Evolutionary conservation across 345 rosid species (phyloP).

Genomic region (Carallia brachiata): DNA sequence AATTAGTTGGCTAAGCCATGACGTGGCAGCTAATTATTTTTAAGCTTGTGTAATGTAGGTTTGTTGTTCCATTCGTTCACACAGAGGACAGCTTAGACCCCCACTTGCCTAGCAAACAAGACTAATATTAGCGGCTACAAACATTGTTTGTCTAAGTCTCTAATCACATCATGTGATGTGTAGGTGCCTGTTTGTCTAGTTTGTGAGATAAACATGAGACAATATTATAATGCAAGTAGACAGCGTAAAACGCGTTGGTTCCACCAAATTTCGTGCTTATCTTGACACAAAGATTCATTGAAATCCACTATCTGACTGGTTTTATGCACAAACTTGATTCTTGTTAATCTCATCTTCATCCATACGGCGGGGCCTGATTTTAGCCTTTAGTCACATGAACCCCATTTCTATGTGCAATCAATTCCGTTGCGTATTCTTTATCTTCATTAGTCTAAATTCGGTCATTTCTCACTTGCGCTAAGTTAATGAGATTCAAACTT

Average conservation of each 20-base stretch:
- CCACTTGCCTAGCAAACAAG: slow-evolving; percentile 21
- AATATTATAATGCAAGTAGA: slow-evolving; percentile 14
- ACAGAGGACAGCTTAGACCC: slow-evolving; percentile 8
- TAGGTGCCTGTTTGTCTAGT: background rate
- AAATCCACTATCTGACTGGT: background rate
- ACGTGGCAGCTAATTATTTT: slow-evolving; percentile 15
- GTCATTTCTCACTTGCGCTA: too few relatives aligned
- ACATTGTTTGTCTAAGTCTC: background rate
- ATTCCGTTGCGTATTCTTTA: too few relatives aligned
- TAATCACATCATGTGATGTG: slow-evolving; percentile 15
- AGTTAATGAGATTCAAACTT: too few relatives aligned
- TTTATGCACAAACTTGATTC: background rate
- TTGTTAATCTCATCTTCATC: background rate
- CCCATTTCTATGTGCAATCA: background rate
- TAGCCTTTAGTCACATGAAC: background rate
- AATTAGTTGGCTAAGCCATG: slow-evolving; percentile 10
- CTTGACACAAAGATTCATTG: background rate
- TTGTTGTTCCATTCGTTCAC: background rate
- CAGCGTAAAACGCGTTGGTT: slow-evolving; percentile 31
- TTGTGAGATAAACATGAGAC: background rate
- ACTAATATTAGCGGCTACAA: background rate
- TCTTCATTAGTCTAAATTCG: too few relatives aligned
- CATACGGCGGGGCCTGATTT: background rate
- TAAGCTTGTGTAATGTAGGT: background rate
- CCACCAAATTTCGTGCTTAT: slow-evolving; percentile 31